Percentiles rank a stretch among this genome's conserved stretches.
Conservation (phyloP, 1,139 yeast species). For the Geotrichum siamense region DNA sequence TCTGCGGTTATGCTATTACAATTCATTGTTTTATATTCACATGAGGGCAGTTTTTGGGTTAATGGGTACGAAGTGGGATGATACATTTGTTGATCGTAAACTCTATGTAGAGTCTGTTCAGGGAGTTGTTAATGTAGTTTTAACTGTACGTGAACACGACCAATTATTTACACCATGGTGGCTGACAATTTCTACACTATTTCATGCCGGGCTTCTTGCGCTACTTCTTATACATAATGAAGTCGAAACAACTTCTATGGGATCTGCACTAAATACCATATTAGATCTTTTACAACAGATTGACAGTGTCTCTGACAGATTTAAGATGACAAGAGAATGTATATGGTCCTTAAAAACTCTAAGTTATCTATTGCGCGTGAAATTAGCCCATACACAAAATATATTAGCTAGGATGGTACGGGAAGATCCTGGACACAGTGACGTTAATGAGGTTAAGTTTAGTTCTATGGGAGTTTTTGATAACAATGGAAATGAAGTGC, state of each 20-base stretch:
- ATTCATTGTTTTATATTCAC: conserved; percentile 13
- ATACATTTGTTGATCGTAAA: conserved; percentile 1
- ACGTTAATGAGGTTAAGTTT: conserved; percentile 46
- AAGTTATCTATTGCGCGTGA: conserved; percentile 45
- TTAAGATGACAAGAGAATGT: conserved; percentile 56
- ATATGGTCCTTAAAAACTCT: conserved; percentile 57
- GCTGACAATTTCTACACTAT: conserved; percentile 42
- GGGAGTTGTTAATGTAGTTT: conserved; percentile 31
- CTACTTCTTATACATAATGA: conserved; percentile 44
- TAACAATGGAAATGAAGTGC: conserved; percentile 18
- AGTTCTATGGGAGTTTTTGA: conserved; percentile 26
- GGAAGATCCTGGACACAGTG: conserved; percentile 50
- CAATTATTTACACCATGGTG: conserved; percentile 47
- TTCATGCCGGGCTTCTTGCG: conserved; percentile 43
- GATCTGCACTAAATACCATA: conserved; percentile 25
- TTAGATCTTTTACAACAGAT: conserved; percentile 35
- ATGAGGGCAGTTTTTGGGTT: conserved; percentile 18
- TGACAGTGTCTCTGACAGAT: conserved; percentile 40
- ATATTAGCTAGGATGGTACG: conserved; percentile 29
- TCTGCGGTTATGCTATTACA: conserved; percentile 18
- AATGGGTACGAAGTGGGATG: conserved; percentile 14
- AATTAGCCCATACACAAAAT: conserved; percentile 40
- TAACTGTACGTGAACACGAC: conserved; percentile 30
- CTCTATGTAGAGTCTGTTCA: conserved; percentile 21
- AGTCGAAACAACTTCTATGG: conserved; percentile 24